Evolutionary conservation across 2,329 filamentous ascomycete species (phyloP).

Genomic region (Trichoderma sp.): DNA sequence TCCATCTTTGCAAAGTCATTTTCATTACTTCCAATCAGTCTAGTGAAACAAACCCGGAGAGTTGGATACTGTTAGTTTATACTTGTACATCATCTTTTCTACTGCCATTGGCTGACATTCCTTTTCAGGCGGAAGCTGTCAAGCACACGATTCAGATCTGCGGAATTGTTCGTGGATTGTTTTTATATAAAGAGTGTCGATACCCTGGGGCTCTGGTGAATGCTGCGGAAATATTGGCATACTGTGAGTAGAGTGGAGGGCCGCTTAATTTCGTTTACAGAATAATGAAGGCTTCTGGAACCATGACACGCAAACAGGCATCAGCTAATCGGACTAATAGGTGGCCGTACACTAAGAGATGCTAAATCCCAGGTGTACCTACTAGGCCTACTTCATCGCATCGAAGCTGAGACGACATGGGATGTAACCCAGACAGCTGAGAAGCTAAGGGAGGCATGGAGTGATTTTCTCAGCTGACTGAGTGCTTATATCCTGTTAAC

Average conservation of each 20-base stretch:
- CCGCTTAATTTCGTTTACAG: neutral
- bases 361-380: neutral
- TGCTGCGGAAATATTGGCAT: neutral
- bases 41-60: neutral
- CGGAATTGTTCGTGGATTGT: neutral
- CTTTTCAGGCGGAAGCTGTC: neutral
- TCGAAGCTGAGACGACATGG: slow-evolving; percentile 11
- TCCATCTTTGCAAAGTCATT: slow-evolving; percentile 10
- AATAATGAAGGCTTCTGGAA: neutral
- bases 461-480: no score
- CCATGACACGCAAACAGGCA: neutral
- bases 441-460: neutral
- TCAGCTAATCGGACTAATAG: neutral
- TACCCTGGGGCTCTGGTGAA: slow-evolving; percentile 15
- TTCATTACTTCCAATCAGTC: neutral
- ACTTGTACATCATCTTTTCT: no score
- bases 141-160: neutral
- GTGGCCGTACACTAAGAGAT: neutral
- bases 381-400: neutral
- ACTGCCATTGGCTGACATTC: neutral
- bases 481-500: neutral
- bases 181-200: neutral
- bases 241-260: neutral
- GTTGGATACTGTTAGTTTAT: neutral
- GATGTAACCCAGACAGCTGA: neutral